Evolutionary conservation across 768 basidiomycete genomes (phyloP), one percentile per base, ranked within the genome.

Genomic region (Cyclocybe aegerita): DNA sequence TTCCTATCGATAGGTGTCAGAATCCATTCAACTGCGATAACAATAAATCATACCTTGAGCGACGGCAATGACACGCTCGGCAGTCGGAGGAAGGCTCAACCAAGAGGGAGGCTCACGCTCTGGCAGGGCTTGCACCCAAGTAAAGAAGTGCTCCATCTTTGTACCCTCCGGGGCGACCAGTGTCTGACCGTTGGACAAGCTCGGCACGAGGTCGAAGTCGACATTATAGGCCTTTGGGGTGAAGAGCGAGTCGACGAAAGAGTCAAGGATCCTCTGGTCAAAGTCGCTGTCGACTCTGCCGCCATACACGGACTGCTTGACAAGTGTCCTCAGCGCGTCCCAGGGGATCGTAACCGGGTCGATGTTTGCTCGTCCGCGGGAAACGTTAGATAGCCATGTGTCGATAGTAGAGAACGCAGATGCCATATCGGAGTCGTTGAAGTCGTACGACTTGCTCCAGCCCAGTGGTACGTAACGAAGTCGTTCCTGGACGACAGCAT

Each of bases 341-440:
- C 97, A 98, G 4, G 97, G 97, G 43, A 99, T 94, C 8, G 79
- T 76, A 0, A 82, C 86, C 1, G 97, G 97, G 64, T 98, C 90
- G 49, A 99, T 82, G 63, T 98, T 98, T 4, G 94, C 80, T 47
- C 88, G 80, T 15, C 95, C 96, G 65, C 92, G 90, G 4, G 95
- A 87, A 43, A 88, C 77, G 0, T 79, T 65, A 44, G 77, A 78
- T 44, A 98, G 76, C 93, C 96, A 98, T 1, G 85, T 77, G 64
- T 98, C 95, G 64, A 98, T 97, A 12, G 92, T 95, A 37, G 79
- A 80, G 62, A 93, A 89, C 1, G 95, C 95, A 9, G 96, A 89
- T 11, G 89, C 82, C 81, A 97, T 90, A 65, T 99, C 97, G 4
- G 96, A 97, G 65, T 98, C 95, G 69, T 99, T 99, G 82, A 98